Conservation (phyloP, 2,329 filamentous ascomycete species). For the Penicillium palitans region DNA sequence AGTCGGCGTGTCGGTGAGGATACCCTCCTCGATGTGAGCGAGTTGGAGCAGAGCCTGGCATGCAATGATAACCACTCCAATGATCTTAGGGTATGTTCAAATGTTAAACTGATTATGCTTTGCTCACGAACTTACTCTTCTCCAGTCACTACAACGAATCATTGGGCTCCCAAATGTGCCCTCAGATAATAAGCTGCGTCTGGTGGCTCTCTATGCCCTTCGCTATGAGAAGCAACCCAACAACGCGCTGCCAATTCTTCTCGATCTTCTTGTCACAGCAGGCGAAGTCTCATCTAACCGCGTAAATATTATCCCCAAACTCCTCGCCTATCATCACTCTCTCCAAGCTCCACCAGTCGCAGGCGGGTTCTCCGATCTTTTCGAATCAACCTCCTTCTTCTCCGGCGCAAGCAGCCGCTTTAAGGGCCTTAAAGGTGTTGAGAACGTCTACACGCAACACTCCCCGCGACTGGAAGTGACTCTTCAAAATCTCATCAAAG, state of each 20-base stretch:
- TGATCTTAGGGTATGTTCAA: slow-evolving; percentile 73
- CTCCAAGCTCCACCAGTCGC: slow-evolving; percentile 75
- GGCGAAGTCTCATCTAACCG: slow-evolving; percentile 75
- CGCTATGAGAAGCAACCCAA: slow-evolving; percentile 86
- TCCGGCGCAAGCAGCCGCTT: slow-evolving; percentile 83
- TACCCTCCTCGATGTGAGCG: slow-evolving; percentile 89
- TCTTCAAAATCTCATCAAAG: slow-evolving; percentile 90
- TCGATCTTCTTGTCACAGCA: slow-evolving; percentile 81
- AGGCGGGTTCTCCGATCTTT: slow-evolving; percentile 83
- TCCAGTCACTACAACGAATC: slow-evolving; percentile 75
- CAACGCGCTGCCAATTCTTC: slow-evolving; percentile 78
- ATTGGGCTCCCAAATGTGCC: slow-evolving; percentile 79
- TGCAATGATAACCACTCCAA: slow-evolving; percentile 93
- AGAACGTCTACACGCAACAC: slow-evolving; percentile 98
- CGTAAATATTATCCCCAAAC: slow-evolving; percentile 76
- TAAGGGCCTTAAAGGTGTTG: slow-evolving; percentile 93
- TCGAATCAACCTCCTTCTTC: slow-evolving; percentile 89
- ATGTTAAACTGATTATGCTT: not conserved
- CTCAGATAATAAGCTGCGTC: slow-evolving; percentile 77
- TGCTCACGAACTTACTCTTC: slow-evolving; percentile 5
- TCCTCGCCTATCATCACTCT: slow-evolving; percentile 83
- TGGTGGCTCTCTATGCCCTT: slow-evolving; percentile 92
- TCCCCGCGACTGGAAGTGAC: slow-evolving; percentile 84
- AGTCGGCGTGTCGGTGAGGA: slow-evolving; percentile 84
- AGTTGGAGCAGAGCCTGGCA: slow-evolving; percentile 92